Percentiles rank a stretch among this genome's conserved stretches.
Conservation (phyloP, 1,284 basidiomycete genomes). For the Boletus coffeatus region DNA sequence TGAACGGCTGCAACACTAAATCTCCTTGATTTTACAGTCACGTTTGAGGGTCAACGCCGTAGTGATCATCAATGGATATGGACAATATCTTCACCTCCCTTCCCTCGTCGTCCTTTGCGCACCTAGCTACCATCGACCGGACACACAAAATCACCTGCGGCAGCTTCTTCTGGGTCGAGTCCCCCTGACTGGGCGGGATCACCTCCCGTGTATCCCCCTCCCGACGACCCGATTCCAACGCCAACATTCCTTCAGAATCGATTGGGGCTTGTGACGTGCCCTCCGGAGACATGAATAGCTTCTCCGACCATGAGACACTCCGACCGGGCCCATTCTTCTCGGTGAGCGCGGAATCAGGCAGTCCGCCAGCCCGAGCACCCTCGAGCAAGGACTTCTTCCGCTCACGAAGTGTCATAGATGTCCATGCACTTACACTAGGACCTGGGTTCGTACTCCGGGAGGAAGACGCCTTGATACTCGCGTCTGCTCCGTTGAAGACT, state of each 20-base stretch:
- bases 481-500: conserved; percentile 22
- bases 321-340: background rate
- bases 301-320: conserved; percentile 11
- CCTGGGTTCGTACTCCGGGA: conserved; percentile 12
- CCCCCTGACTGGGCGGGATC: background rate
- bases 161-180: background rate
- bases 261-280: conserved; percentile 7
- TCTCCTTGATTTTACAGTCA: too few relatives aligned
- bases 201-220: background rate
- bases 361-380: background rate
- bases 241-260: background rate
- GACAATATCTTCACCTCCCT: too few relatives aligned
- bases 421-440: conserved; percentile 15
- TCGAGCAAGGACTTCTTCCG: conserved; percentile 33
- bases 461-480: conserved; percentile 17
- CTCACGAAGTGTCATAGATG: conserved; percentile 53
- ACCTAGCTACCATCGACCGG: conserved; percentile 26
- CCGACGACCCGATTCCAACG: background rate
- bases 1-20: too few relatives aligned
- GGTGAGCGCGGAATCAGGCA: background rate
- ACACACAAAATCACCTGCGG: conserved; percentile 47
- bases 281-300: conserved; percentile 9
- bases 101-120: background rate
- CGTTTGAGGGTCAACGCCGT: too few relatives aligned
- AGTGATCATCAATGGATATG: background rate